Evolutionary conservation across 306 rosid species (phyloP).

Genomic region (Neltuma alba): DNA sequence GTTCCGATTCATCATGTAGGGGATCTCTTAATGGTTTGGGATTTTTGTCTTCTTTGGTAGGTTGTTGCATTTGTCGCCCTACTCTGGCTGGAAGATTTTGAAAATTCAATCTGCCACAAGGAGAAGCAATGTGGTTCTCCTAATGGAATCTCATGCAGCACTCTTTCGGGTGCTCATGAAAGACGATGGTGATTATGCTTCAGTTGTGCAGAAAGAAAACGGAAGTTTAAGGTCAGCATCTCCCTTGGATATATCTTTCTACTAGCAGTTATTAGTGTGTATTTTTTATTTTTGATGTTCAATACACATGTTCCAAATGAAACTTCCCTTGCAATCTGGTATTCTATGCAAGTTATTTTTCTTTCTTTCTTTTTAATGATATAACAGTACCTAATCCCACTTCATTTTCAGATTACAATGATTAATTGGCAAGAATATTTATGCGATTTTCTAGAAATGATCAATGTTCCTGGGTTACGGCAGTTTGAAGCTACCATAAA

Average conservation of each 20-base stretch:
- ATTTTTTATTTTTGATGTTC: conserved; percentile 2
- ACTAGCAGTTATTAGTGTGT: conserved; percentile 17
- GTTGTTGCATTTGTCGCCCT: conserved; percentile 73
- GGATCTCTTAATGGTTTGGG: conserved; percentile 93
- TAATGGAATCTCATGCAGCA: conserved; percentile 88
- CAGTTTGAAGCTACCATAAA: conserved; percentile 64
- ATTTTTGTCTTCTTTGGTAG: conserved; percentile 79
- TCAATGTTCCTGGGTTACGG: conserved; percentile 59
- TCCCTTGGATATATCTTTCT: conserved; percentile 25
- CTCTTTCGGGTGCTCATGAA: conserved; percentile 78
- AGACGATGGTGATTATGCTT: conserved; percentile 54
- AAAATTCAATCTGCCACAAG: conserved; percentile 81
- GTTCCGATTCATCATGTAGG: conserved; percentile 78
- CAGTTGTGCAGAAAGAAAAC: conserved; percentile 57
- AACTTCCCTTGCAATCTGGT: conserved; percentile 11
- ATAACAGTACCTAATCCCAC: conserved; percentile 28
- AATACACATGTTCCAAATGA: conserved; percentile 3
- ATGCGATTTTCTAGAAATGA: conserved; percentile 81
- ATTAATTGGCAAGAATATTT: conserved; percentile 80
- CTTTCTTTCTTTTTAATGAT: conserved; percentile 10
- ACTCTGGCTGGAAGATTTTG: conserved; percentile 88
- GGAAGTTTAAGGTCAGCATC: conserved; percentile 64
- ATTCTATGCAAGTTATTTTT: neutral
- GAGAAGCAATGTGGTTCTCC: conserved; percentile 72
- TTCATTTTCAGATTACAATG: conserved; percentile 76